phyloP scores from a whole-genome alignment of 371 early-diverging fungal species.

The Lichtheimia ramosa region DNA sequence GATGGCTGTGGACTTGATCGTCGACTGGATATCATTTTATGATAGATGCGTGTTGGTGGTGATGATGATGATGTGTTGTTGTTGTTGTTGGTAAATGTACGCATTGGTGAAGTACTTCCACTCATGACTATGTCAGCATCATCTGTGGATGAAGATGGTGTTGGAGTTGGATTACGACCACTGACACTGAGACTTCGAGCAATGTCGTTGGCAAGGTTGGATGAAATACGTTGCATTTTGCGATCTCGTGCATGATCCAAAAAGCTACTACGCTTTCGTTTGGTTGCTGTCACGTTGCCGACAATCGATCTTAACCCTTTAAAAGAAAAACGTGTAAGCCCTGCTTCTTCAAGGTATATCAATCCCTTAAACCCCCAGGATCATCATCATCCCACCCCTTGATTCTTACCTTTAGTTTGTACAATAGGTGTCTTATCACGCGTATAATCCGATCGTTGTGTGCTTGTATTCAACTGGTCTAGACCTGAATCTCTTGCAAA shows the following conservation, averaged over 20 bases:
- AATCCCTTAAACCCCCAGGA: no score
- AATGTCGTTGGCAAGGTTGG: conserved; percentile 43
- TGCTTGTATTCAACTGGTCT: no score
- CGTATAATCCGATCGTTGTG: no score
- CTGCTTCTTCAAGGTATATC: neutral
- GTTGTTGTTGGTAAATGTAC: neutral
- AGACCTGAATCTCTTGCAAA: neutral
- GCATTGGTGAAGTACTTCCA: neutral
- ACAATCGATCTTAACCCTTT: conserved; percentile 4
- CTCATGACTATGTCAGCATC: conserved; percentile 19
- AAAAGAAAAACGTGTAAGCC: conserved; percentile 4
- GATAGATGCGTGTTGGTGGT: neutral
- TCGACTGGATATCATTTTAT: neutral
- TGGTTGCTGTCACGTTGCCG: conserved; percentile 13
- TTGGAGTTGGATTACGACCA: conserved; percentile 5
- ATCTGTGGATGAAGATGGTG: neutral
- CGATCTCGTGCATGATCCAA: conserved; percentile 34
- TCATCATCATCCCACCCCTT: no score
- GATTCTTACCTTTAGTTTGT: no score
- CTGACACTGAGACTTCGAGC: conserved; percentile 41
- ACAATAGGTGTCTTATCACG: no score
- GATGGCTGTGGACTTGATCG: conserved; percentile 7
- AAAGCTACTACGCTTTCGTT: conserved; percentile 46
- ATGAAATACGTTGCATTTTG: conserved; percentile 42
- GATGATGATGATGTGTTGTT: neutral